These are phyloP conservation scores for Penicillium hordei DNA, from an alignment of 2,329 filamentous ascomycete genomes.

Conservation along the genomic window DNA sequence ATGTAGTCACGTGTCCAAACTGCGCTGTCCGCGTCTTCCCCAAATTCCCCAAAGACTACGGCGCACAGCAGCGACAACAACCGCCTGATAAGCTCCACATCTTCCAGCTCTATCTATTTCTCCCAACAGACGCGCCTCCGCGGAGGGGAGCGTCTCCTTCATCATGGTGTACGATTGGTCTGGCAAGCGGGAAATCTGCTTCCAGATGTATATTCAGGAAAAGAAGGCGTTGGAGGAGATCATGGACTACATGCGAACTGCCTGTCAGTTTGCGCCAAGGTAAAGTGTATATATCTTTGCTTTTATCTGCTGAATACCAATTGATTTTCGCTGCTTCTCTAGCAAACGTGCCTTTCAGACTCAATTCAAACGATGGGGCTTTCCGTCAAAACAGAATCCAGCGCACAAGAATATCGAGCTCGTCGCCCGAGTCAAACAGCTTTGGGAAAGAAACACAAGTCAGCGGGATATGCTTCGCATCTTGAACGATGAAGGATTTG, in stretches of 20 bases:
- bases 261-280: constrained; percentile 70
- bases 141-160: constrained; percentile 26
- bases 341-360: constrained; percentile 73
- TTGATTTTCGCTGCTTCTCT: neutral
- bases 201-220: constrained; percentile 74
- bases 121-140: constrained; percentile 28
- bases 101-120: constrained; percentile 11
- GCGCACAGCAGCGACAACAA: constrained; percentile 38
- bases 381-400: constrained; percentile 71
- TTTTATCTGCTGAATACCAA: constrained; percentile 1
- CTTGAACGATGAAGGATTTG: constrained; percentile 69
- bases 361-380: constrained; percentile 76
- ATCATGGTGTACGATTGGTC: constrained; percentile 64
- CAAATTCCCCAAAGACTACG: constrained; percentile 27
- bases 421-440: constrained; percentile 67
- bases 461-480: constrained; percentile 73
- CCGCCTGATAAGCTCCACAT: constrained; percentile 30
- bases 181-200: constrained; percentile 64
- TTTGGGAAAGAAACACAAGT: constrained; percentile 73
- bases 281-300: constrained; percentile 42
- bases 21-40: constrained; percentile 24
- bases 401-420: constrained; percentile 68
- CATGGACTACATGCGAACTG: constrained; percentile 66
- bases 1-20: constrained; percentile 18
- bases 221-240: constrained; percentile 71